Conservation (phyloP, 2,329 filamentous ascomycete genomes). For the Alternaria ventricosa region DNA sequence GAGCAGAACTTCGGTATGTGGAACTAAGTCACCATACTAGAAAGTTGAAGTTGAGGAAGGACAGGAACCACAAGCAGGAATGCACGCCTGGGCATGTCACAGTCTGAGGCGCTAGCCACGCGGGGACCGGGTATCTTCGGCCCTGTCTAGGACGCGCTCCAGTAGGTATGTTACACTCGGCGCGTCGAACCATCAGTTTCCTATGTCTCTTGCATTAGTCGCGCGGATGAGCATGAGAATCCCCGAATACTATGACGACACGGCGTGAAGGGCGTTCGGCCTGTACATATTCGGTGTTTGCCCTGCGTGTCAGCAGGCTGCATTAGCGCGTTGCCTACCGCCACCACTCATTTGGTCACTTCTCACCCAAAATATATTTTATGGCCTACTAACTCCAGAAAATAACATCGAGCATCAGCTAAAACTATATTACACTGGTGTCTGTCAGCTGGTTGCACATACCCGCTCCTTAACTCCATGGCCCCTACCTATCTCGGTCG, state of each 20-base stretch:
- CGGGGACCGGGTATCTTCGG: not conserved
- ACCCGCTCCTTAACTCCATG: not conserved
- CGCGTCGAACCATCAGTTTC: no score
- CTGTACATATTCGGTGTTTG: not conserved
- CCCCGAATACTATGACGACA: not conserved
- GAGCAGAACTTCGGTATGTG: not conserved
- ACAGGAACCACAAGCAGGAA: not conserved
- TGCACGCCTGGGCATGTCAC: not conserved
- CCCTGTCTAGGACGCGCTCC: not conserved
- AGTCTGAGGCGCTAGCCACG: not conserved
- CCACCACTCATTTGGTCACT: not conserved
- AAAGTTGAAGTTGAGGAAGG: not conserved
- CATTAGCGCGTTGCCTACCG: not conserved
- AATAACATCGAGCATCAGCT: not conserved
- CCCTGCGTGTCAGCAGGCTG: not conserved
- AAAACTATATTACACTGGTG: not conserved
- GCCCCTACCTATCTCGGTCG: not conserved
- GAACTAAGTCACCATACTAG: not conserved
- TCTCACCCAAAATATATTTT: not conserved
- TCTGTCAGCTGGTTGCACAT: not conserved
- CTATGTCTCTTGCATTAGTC: not conserved
- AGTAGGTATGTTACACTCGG: not conserved
- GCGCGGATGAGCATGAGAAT: no score
- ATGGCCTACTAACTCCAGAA: not conserved
- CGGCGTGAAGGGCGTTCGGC: not conserved